Conservation (phyloP, 192 early-diverging fungal species). For the Coemansia sp. region DNA sequence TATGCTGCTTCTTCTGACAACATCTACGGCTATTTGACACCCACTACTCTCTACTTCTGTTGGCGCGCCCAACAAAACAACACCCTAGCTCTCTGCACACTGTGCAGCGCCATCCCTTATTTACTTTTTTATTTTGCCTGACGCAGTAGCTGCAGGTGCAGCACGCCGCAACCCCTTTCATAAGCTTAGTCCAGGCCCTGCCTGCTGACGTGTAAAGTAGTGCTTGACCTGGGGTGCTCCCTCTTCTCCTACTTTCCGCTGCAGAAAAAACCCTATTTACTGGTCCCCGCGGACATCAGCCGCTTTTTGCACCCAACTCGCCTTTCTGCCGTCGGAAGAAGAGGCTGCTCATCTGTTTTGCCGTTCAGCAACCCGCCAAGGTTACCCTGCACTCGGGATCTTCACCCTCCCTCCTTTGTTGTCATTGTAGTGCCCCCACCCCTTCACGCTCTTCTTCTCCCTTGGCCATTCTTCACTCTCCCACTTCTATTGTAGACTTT, state of each 20-base stretch:
- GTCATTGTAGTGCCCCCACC: background rate
- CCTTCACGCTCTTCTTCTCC: conserved; percentile 2
- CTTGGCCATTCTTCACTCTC: background rate
- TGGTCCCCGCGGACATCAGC: background rate
- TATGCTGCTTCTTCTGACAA: background rate
- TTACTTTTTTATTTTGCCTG: conserved; percentile 13
- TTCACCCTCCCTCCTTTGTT: conserved; percentile 1
- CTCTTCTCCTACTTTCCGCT: background rate
- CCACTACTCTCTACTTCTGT: background rate
- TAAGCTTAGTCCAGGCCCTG: background rate
- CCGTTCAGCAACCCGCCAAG: conserved; percentile 1
- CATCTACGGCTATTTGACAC: background rate
- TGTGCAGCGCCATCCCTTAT: conserved; percentile 16
- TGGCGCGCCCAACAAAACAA: background rate
- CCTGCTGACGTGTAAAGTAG: background rate
- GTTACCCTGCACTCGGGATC: conserved; percentile 14
- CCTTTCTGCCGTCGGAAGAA: conserved; percentile 2
- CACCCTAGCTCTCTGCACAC: background rate
- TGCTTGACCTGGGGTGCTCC: background rate
- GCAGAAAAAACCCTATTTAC: background rate
- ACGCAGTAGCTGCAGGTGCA: background rate
- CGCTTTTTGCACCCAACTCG: background rate
- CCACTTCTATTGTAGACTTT: conserved; percentile 18
- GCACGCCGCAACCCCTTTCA: background rate
- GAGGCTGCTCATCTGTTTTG: background rate